phyloP scores from a whole-genome alignment of 2,329 filamentous ascomycete genomes.

The Colletotrichum sp. region DNA sequence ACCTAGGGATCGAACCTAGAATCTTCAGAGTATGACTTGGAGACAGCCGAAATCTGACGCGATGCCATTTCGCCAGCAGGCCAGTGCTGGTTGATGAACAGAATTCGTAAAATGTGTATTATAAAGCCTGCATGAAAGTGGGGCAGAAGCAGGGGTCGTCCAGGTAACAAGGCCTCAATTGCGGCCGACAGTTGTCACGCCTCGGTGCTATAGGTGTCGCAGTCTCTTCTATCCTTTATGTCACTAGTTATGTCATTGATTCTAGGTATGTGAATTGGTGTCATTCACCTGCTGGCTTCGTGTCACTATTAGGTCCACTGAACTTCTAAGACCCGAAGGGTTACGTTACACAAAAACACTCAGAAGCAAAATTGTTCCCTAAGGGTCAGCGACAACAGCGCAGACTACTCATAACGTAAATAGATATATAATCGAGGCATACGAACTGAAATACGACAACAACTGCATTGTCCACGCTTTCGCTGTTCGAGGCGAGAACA shows the following conservation, averaged over 20 bases:
- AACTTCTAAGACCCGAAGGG: neutral
- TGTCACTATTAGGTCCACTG: neutral
- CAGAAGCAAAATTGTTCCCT: neutral
- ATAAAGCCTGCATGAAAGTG: neutral
- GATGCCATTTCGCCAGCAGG: slow-evolving; percentile 23
- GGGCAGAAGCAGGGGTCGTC: neutral
- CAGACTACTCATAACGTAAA: neutral
- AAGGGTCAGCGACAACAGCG: neutral
- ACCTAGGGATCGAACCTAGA: slow-evolving; percentile 21
- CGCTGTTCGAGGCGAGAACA: neutral
- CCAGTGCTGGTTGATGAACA: neutral
- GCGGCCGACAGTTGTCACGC: neutral
- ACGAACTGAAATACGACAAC: neutral
- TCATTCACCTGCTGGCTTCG: neutral
- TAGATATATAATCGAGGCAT: no score
- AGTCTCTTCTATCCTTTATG: neutral
- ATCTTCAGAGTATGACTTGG: slow-evolving; percentile 16
- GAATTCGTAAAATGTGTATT: accelerated
- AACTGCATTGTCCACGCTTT: neutral
- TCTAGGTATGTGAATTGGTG: neutral
- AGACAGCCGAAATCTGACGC: slow-evolving; percentile 19
- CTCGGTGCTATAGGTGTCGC: neutral
- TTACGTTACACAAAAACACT: neutral
- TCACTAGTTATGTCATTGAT: neutral
- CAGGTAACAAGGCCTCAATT: neutral